Evolutionary conservation across 805 yeast species (phyloP), one percentile per base, ranked within the genome.

Genomic region (Torulaspora delbrueckii): DNA sequence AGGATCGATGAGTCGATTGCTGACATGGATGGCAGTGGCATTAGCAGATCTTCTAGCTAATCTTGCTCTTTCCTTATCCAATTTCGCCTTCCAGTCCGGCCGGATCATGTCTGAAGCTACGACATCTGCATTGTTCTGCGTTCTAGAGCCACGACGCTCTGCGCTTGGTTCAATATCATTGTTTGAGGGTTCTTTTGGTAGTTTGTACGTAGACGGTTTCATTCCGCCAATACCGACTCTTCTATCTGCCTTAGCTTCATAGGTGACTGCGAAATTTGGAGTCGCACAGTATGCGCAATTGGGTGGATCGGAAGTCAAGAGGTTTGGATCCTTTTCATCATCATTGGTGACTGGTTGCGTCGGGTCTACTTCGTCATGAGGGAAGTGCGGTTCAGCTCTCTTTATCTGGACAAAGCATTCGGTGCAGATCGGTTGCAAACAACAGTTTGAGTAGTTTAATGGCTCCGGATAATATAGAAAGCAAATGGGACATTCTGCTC

Each of bases 351-450:
- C 54, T 14, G 60, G 59, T 23, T 59, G 49, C 4, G 59, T 57
- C 5, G 62, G 62, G 30, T 60, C 63, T 1, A 55, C 50, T 40
- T 75, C 79, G 52, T 83, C 91, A 60, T 88, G 95, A 1, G 96
- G 96, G 27, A 89, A 87, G 67, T 91, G 98, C 0, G 99, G 98
- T 8, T 87, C 95, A 0, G 57, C 55, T 42, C 99, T 76, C 64
- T 86, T 88, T 62, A 91, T 89, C 65, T 91, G 97, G 8, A 91
- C 97, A 75, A 91, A 93, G 62, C 99, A 91, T 67, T 91, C 98
- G 1, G 96, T 77, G 67, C 99, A 93, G 16, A 91, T 89, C 1
- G 95, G 90, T 63, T 91, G 98, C 40, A 78, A 77, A 64, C 99
- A 91, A 65, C 99, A 91, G 37, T 95, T 74, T 7, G 96, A 83